These are phyloP conservation scores for Hibiscus tridactylites DNA, from an alignment of 345 rosid genomes.

Conservation along the genomic window DNA sequence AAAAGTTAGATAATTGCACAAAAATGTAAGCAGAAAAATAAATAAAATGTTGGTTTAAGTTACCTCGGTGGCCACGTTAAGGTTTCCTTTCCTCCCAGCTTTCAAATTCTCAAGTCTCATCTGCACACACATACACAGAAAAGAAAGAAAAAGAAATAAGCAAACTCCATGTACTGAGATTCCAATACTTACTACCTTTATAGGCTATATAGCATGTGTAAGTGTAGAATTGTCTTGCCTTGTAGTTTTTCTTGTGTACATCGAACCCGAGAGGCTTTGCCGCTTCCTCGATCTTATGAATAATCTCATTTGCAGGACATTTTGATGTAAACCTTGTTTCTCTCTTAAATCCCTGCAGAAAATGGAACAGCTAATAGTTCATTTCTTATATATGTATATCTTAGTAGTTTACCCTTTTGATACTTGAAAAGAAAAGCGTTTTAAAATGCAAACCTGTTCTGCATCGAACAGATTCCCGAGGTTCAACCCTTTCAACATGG, in stretches of 20 bases:
- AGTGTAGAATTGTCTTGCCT: conserved; percentile 31
- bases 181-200: background rate
- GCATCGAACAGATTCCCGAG: conserved; percentile 72
- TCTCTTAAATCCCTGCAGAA: conserved; percentile 65
- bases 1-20: background rate
- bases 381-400: background rate
- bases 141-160: background rate
- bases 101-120: conserved; percentile 84
- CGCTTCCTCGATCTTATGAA: conserved; percentile 80
- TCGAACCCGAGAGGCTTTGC: conserved; percentile 94
- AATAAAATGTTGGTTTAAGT: background rate
- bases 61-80: conserved; percentile 86
- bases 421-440: background rate
- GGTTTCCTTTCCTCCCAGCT: conserved; percentile 95
- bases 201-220: background rate
- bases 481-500: conserved; percentile 87
- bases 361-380: background rate
- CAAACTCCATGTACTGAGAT: background rate
- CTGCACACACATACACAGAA: conserved; percentile 23
- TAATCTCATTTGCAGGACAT: conserved; percentile 78
- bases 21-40: background rate
- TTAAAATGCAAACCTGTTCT: conserved; percentile 56
- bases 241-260: conserved; percentile 86
- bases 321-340: conserved; percentile 81
- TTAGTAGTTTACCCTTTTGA: background rate